phyloP scores from a whole-genome alignment of 2,329 filamentous ascomycete genomes.

The Diaporthe sp. region DNA sequence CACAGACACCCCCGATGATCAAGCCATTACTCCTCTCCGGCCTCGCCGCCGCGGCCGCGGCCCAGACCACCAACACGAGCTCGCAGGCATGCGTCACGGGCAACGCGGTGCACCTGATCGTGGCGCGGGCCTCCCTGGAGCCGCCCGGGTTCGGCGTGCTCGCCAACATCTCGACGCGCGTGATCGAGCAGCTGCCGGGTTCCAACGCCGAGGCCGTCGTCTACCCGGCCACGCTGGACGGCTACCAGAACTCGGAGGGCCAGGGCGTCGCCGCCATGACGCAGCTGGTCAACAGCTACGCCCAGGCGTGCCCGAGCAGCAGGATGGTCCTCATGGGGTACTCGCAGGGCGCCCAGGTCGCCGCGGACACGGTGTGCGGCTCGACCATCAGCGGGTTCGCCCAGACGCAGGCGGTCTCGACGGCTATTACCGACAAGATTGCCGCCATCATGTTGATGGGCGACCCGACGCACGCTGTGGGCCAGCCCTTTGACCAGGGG shows the following conservation, averaged over 20 bases:
- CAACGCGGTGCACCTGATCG: constrained; percentile 45
- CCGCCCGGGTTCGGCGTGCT: constrained; percentile 43
- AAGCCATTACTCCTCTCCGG: constrained; percentile 26
- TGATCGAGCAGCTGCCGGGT: constrained; percentile 42
- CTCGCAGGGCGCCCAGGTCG: constrained; percentile 46
- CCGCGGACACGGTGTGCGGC: constrained; percentile 46
- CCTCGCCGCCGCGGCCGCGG: constrained; percentile 14
- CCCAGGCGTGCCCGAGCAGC: constrained; percentile 42
- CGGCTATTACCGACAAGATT: constrained; percentile 36
- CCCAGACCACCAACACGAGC: constrained; percentile 26
- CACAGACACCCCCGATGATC: neutral
- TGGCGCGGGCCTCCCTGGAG: constrained; percentile 45
- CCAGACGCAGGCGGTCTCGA: constrained; percentile 37
- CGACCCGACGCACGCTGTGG: constrained; percentile 43
- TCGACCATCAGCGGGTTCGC: constrained; percentile 37
- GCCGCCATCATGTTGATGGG: constrained; percentile 45
- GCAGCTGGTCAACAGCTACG: constrained; percentile 41
- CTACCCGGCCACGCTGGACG: constrained; percentile 46
- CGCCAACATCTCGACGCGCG: constrained; percentile 45
- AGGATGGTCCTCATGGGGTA: constrained; percentile 48
- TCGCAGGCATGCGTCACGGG: constrained; percentile 39
- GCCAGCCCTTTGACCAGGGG: constrained; percentile 43
- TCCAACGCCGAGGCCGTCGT: constrained; percentile 44
- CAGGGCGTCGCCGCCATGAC: constrained; percentile 42
- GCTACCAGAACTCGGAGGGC: constrained; percentile 43